A percentile compares a stretch with the other conserved stretches of the same genome.
Evolutionary conservation across 2,329 filamentous ascomycete genomes (phyloP).

Genomic region (Colletotrichum salicis): DNA sequence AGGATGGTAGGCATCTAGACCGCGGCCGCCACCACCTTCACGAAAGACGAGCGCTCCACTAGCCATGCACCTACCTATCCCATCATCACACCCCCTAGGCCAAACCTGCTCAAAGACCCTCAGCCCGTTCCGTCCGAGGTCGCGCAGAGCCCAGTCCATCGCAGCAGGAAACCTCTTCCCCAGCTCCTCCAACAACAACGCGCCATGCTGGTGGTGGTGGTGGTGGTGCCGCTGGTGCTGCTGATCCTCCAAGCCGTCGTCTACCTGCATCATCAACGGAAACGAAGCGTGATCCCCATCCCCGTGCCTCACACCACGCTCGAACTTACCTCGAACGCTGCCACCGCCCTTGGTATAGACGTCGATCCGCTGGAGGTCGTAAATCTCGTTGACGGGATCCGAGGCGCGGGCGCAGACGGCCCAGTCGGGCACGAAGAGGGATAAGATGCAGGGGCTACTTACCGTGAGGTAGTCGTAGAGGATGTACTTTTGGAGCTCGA

Average conservation of each 20-base stretch:
- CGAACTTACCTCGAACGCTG: background rate
- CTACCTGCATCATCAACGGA: background rate
- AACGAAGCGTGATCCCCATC: background rate
- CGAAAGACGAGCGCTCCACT: slow-evolving; percentile 15
- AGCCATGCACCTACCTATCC: slow-evolving; percentile 24
- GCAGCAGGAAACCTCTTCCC: background rate
- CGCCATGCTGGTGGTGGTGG: no score
- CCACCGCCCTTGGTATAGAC: slow-evolving; percentile 11
- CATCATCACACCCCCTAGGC: slow-evolving; percentile 2
- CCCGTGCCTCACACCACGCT: background rate
- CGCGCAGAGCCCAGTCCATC: slow-evolving; percentile 7
- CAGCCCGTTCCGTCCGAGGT: background rate
- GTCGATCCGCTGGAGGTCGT: slow-evolving; percentile 27
- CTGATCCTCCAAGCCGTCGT: background rate
- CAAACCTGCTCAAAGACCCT: slow-evolving; percentile 8
- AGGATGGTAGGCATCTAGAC: background rate
- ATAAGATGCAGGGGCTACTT: slow-evolving; percentile 20
- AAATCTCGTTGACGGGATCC: slow-evolving; percentile 17
- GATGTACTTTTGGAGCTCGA: slow-evolving; percentile 24
- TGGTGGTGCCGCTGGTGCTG: no score
- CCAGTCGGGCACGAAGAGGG: slow-evolving; percentile 29
- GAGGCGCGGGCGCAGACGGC: slow-evolving; percentile 18
- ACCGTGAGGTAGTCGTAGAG: slow-evolving; percentile 14
- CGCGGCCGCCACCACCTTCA: background rate
- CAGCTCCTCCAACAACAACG: background rate